Base-by-base conservation (phyloP, 495 filamentous ascomycete species). In the Penicillium canescens region DNA sequence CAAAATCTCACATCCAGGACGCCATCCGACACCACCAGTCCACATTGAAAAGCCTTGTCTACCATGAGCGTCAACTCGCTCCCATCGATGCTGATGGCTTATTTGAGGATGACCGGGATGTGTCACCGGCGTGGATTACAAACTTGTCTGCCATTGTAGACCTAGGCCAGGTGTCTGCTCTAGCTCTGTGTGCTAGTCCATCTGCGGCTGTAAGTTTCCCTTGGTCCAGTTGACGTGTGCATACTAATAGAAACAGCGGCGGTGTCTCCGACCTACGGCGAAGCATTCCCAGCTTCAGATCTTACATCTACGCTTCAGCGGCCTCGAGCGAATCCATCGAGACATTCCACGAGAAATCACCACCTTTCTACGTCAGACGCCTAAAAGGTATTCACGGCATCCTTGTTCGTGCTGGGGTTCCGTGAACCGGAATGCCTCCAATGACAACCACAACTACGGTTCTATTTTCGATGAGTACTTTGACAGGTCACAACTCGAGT, bases 31-130 rank as follows among this genome's bases (percentile, higher is more conserved):
- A 54, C 20, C 50, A 54, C 18, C 12, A 18, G 3, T 18, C 50
- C 3, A 49, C 56, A n/a, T 23, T 58, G 28, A 34, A 58, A 36
- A 39, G 18, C 28, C 40, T 58, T 11, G 42, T 42, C 10, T 58
- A 54, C 28, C 56, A 58, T 33, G 44, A 58, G 34, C 44, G 50
- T 11, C 16, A 39, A 18, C 44, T 53, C 8, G 10, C 16, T 13
- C n/a, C 39, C 10, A 43, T 57, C 18, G 49, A 35, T 14, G 42
- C 42, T 11, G 44, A 48, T 24, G 49, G 54, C 8, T 23, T 46
- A 26, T 52, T 48, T n/a, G 37, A 49, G 38, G 43, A 47, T 4
- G 24, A 33, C 37, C 49, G 45, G 26, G 55, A 52, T 41, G 8
- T 43, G n/a, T 28, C 36, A n/a, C 42, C 55, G 10, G 23, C 6